A percentile compares a stretch with the other conserved stretches of the same genome.
Evolutionary conservation across 176 grass and related monocot species (phyloP).

Genomic region (Hyparrhenia diplandra): DNA sequence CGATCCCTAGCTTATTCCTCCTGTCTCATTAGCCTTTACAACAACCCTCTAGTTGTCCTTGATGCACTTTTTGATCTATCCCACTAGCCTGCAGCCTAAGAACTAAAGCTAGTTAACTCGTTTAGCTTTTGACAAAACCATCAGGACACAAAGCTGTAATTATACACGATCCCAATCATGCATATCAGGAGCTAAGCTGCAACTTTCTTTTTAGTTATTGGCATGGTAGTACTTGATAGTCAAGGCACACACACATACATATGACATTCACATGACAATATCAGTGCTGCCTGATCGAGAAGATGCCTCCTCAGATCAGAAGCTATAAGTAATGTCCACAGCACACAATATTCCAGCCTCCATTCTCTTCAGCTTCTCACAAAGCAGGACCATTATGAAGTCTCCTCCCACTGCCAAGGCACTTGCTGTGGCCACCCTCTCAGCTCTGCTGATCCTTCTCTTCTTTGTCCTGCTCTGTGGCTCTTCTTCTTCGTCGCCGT

Average conservation of each 20-base stretch:
- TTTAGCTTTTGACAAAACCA: slow-evolving; percentile 28
- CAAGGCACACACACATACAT: not conserved
- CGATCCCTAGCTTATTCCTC: not conserved
- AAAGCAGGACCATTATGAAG: slow-evolving; percentile 1
- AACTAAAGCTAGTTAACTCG: not conserved
- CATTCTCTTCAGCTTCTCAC: not conserved
- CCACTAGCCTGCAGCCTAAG: not conserved
- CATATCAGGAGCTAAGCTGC: not conserved
- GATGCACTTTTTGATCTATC: slow-evolving; percentile 8
- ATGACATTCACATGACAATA: slow-evolving; percentile 31
- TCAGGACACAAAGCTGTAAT: slow-evolving; percentile 2
- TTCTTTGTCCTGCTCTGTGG: not conserved
- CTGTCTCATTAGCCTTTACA: slow-evolving; percentile 41
- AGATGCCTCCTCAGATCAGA: slow-evolving; percentile 20
- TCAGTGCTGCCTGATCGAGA: not conserved
- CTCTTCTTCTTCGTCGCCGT: not conserved
- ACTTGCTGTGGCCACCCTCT: not conserved
- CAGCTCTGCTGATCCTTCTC: slow-evolving; percentile 14
- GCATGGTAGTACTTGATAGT: slow-evolving; percentile 5
- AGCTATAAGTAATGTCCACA: slow-evolving; percentile 25
- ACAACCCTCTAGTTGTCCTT: slow-evolving; percentile 6
- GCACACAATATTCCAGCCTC: slow-evolving; percentile 12
- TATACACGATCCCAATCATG: slow-evolving; percentile 4
- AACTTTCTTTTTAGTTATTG: not conserved
- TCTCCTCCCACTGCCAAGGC: not conserved